Percentiles rank a stretch among this genome's conserved stretches.
Conservation (phyloP, 2,329 filamentous ascomycete genomes). For the Colletotrichum somersetense region DNA sequence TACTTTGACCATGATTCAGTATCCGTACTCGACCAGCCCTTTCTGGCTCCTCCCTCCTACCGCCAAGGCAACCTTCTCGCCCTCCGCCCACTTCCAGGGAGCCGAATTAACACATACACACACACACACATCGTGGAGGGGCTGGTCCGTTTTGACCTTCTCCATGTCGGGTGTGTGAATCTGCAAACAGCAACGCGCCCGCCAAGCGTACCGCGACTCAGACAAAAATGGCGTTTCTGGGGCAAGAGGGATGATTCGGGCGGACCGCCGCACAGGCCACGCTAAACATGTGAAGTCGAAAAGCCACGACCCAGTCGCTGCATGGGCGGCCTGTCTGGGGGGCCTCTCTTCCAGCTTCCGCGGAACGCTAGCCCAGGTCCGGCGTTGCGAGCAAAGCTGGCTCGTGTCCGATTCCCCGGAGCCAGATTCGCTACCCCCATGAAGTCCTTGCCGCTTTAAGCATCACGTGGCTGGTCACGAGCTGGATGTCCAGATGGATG, state of each 20-base stretch:
- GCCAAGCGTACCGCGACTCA: slow-evolving; percentile 15
- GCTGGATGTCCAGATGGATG: not conserved
- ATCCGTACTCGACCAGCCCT: slow-evolving; percentile 3
- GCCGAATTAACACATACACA: not conserved
- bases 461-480: not conserved
- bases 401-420: slow-evolving; percentile 11
- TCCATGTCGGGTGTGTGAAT: slow-evolving; percentile 4
- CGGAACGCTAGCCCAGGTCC: slow-evolving; percentile 31
- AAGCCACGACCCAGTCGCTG: slow-evolving; percentile 28
- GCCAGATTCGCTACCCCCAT: not conserved
- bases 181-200: slow-evolving; percentile 28
- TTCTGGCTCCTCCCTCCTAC: slow-evolving; percentile 8
- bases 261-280: slow-evolving; percentile 33
- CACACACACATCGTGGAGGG: not conserved
- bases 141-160: slow-evolving; percentile 6
- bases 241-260: slow-evolving; percentile 12
- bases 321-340: slow-evolving; percentile 26
- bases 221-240: slow-evolving; percentile 30
- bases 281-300: slow-evolving; percentile 38
- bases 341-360: slow-evolving; percentile 37
- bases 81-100: slow-evolving; percentile 1
- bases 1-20: slow-evolving; percentile 33
- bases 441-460: not conserved
- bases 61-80: not conserved
- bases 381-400: not conserved